A percentile compares a stretch with the other conserved stretches of the same genome.
Evolutionary conservation across 352 stramenopile species (phyloP).

Genomic region (Globisporangium ultimum): DNA sequence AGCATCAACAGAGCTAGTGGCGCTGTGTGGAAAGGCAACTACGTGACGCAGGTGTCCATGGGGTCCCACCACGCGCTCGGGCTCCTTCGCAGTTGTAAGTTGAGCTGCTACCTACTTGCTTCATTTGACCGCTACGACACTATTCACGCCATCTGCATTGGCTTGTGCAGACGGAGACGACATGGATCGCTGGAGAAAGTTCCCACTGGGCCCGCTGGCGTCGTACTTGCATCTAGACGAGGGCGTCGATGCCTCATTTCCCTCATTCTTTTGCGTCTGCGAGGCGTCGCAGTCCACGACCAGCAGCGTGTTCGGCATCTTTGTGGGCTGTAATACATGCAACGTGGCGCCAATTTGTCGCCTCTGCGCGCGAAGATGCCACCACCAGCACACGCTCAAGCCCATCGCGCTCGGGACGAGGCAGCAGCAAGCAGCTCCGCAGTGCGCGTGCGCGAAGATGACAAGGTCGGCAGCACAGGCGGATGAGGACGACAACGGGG

Average conservation of each 20-base stretch:
- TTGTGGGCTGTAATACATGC: conserved; percentile 49
- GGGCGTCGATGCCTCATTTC: conserved; percentile 5
- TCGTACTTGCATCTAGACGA: conserved; percentile 11
- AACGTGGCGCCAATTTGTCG: conserved; percentile 40
- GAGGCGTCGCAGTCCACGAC: conserved; percentile 29
- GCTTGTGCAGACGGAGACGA: neutral
- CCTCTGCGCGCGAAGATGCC: conserved; percentile 46
- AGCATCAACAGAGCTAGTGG: conserved; percentile 1
- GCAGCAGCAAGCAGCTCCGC: neutral
- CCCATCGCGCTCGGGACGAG: conserved; percentile 8
- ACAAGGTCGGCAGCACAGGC: neutral
- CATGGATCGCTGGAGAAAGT: conserved; percentile 67
- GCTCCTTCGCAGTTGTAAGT: conserved; percentile 45
- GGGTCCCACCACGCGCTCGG: conserved; percentile 52
- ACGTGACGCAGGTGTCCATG: conserved; percentile 55
- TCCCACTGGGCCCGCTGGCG: conserved; percentile 25
- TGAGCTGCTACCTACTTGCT: neutral
- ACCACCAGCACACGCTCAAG: conserved; percentile 29
- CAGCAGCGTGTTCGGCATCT: conserved; percentile 30
- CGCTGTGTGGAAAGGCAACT: conserved; percentile 19
- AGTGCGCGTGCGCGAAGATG: neutral
- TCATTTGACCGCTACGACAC: neutral
- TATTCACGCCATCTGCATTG: neutral
- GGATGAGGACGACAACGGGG: neutral
- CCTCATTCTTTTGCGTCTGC: conserved; percentile 17